Evolutionary conservation across 129 eudicot genomes (phyloP).

Genomic region (Arctium minus): DNA sequence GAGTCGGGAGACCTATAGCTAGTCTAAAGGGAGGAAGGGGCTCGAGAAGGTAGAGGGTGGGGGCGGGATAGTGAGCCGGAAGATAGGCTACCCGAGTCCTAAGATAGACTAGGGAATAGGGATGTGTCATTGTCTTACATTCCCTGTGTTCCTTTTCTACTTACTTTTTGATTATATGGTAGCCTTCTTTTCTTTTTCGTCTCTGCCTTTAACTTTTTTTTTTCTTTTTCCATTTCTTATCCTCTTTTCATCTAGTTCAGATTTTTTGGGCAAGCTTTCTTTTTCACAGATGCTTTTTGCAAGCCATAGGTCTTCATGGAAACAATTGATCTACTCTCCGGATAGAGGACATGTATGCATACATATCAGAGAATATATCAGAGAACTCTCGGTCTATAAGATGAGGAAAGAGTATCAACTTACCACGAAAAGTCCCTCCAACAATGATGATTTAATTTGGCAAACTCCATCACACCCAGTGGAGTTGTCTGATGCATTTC

Average conservation of each 20-base stretch:
- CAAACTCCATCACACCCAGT: constrained; percentile 80
- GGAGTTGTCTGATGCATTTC: constrained; percentile 48
- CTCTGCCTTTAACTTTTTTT: too few relatives aligned
- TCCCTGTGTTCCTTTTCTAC: not conserved
- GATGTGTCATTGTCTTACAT: not conserved
- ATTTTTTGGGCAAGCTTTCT: not conserved
- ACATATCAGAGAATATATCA: not conserved
- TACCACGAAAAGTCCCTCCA: constrained; percentile 92
- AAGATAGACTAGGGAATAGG: not conserved
- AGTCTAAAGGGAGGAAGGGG: not conserved
- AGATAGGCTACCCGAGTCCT: not conserved
- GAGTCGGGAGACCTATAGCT: not conserved
- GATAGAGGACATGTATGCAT: too few relatives aligned
- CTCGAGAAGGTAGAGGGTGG: not conserved
- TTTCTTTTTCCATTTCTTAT: too few relatives aligned
- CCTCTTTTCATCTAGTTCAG: too few relatives aligned
- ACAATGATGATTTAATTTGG: constrained; percentile 73
- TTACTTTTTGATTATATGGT: not conserved
- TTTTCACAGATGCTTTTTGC: not conserved
- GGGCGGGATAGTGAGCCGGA: not conserved
- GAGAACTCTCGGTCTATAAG: not conserved
- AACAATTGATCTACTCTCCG: too few relatives aligned
- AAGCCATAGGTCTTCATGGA: too few relatives aligned
- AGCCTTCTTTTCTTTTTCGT: not conserved
- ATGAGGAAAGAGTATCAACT: constrained; percentile 21